Evolutionary conservation across 2,329 filamentous ascomycete genomes (phyloP).

Genomic region (Arthrinium phaeospermum): DNA sequence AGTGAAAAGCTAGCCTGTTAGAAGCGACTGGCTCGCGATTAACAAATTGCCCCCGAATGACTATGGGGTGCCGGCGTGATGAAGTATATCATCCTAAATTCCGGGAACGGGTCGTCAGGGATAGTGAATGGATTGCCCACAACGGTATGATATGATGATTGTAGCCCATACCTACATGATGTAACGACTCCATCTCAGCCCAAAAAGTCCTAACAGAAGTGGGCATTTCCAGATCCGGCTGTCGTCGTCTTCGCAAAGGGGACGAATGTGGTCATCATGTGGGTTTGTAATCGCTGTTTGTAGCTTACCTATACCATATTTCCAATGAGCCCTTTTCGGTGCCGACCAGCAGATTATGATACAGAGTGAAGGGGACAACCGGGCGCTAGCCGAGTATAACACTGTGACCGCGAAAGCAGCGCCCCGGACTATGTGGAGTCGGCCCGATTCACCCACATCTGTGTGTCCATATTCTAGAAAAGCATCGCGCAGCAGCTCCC

Average conservation of each 20-base stretch:
- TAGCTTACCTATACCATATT: not conserved
- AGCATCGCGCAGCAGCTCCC: not conserved
- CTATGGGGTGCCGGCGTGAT: not conserved
- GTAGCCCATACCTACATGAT: not conserved
- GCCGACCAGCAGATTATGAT: not conserved
- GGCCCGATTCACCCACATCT: not conserved
- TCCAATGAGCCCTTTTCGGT: not conserved
- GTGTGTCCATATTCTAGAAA: not conserved
- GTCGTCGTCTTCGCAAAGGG: not conserved
- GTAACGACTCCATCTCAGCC: not conserved
- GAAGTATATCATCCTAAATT: not conserved
- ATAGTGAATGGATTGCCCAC: not conserved
- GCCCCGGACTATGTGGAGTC: not conserved
- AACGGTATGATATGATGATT: not conserved
- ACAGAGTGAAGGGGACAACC: not conserved
- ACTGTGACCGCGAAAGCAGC: not conserved
- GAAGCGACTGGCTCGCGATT: not conserved
- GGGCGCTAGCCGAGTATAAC: not conserved
- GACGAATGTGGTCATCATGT: not conserved
- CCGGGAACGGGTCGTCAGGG: not conserved
- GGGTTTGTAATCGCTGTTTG: not conserved
- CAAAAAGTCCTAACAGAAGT: not conserved
- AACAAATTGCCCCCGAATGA: not conserved
- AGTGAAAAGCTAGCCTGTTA: not conserved
- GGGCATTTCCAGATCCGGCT: not conserved